Evolutionary conservation across 2,329 filamentous ascomycete species (phyloP), one percentile per base, ranked within the genome.

Genomic region (Ophiostoma sp.): DNA sequence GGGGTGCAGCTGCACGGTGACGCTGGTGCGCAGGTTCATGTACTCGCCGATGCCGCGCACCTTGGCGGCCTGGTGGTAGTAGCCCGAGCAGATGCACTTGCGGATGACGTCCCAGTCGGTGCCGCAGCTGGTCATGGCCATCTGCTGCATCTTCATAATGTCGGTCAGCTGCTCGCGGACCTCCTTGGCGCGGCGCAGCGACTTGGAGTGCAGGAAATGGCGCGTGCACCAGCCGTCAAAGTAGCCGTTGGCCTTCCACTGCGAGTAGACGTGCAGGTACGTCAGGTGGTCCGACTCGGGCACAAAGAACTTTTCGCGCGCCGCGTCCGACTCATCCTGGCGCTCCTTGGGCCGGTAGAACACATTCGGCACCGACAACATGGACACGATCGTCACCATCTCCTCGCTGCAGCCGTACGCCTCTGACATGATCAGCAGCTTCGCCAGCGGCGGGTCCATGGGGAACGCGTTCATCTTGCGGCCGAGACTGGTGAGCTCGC

Each of bases 21-120:
- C 93, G 76, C 92, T 95, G 0, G 95, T 99, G 31, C 95, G 90
- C 48, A 99, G 84, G 79, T 99, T 99, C 81, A 97, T 90, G 81
- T 98, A 99, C 80, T 99, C 96, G 75, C 95, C 95, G 20, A 97
- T 92, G 2, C 95, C 96, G 81, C 96, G 96, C 73, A 96, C 93
- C 76, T 94, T 93, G 39, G 95, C 95, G 6, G 95, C 95, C 81
- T 99, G 95, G 77, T 98, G 94, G 81, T 98, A 99, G 83, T 97
- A 99, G 15, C 95, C 95, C 0, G 92, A 93, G 82, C 96, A 99
- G 77, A 99, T 97, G 78, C 94, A 98, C 79, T 95, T 94, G 73
- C 95, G 89, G 70, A 98, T 93, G 11, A 96, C 83, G 78, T 99
- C 96, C 91, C 95, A 97, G 81, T 99, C 96, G 62, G 94, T 98